Percentiles rank a stretch among this genome's conserved stretches.
These are phyloP conservation scores for Parathielavia hyrcaniae DNA, from an alignment of 495 filamentous ascomycete species.

Conservation along the genomic window DNA sequence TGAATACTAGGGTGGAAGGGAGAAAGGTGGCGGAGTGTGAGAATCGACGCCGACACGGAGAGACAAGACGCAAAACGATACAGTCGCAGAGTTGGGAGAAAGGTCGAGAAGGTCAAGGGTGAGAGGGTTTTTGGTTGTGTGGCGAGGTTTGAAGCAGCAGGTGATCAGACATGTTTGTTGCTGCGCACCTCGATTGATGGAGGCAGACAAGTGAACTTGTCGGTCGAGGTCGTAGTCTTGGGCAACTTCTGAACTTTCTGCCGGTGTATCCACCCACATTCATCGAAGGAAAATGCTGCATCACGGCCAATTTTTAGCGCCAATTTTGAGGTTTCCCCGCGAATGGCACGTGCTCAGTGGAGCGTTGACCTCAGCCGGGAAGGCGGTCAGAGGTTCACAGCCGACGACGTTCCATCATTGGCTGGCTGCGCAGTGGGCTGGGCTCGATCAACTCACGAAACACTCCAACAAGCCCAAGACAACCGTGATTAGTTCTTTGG, in stretches of 20 bases:
- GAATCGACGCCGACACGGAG: neutral
- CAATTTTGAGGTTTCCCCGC: constrained; percentile 8
- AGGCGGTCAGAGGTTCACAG: constrained; percentile 14
- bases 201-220: neutral
- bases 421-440: no score
- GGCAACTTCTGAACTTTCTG: constrained; percentile 14
- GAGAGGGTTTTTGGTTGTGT: neutral
- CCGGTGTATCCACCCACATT: constrained; percentile 12
- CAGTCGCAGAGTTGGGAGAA: neutral
- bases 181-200: neutral
- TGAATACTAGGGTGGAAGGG: neutral
- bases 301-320: neutral
- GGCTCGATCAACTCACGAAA: no score
- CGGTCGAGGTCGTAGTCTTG: constrained; percentile 3
- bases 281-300: constrained; percentile 9
- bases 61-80: neutral
- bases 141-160: neutral
- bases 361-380: neutral
- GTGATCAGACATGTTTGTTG: constrained; percentile 8
- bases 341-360: constrained; percentile 17
- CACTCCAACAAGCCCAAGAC: no score
- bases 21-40: constrained; percentile 7
- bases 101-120: constrained; percentile 1
- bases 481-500: no score
- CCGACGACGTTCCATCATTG: no score